Base-by-base conservation (phyloP, 768 basidiomycete genomes). In the Tricholoma terreum region DNA sequence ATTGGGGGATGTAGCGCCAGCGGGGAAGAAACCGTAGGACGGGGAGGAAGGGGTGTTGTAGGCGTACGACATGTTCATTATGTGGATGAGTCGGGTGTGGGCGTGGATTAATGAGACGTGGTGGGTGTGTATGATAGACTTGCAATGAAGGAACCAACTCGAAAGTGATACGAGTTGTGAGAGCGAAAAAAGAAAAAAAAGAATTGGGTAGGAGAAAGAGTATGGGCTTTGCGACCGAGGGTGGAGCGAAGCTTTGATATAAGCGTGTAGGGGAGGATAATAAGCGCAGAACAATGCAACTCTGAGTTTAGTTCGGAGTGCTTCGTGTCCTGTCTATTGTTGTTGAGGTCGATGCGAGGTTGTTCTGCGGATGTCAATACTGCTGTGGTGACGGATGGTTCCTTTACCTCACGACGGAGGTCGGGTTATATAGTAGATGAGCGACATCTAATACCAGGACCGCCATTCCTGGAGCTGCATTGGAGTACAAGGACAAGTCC, bases 11-110 rank as follows among this genome's bases (percentile, higher is more conserved):
- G 83, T 75, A 5, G 79, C 73, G 51, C 78, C 79, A 14, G 76
- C 69, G 33, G 85, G 85, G 75, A 87, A 86, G 73, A 85, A 78
- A 57, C 82, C 83, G 63, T 71, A 83, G 4, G 78, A 77, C 56
- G 84, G 84, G 2, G 85, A 84, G 30, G 81, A 65, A 56, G 84
- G 80, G 27, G 75, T 64, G 38, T 72, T 67, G 71, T 75, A 78
- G 54, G 66, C 63, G 69, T 74, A 78, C 15, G 76, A 77, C 81
- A 83, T 81, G 60, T 66, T 69, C 63, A 42, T 64, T 63, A 53
- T 58, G 55, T 55, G 54, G 51, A 56, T 55, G 31, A 42, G 42
- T 42, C 51, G 52, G 43, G 57, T 33, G 21, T 53, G 58, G 50
- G 27, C 27, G 55, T 34, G 45, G 36, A 51, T 57, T 52, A 48